Conservation (phyloP, 1,284 basidiomycete genomes). For the Hortiboletus rubellus region DNA sequence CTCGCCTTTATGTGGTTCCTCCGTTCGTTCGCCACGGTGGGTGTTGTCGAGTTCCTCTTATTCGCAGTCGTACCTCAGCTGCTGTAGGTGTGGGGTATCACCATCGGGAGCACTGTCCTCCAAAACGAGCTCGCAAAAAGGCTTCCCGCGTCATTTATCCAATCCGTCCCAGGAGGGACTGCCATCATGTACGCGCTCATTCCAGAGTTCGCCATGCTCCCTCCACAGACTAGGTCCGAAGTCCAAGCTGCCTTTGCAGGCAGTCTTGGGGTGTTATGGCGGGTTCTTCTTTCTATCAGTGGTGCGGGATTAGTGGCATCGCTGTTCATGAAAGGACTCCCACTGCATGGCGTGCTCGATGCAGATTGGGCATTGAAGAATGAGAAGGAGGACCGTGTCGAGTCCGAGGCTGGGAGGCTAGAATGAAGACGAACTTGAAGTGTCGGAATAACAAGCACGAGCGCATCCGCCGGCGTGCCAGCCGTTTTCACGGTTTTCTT, state of each 20-base stretch:
- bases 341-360: slow-evolving; percentile 1
- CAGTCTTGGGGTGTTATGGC: slow-evolving; percentile 12
- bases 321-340: slow-evolving; percentile 7
- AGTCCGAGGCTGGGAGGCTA: too few species aligned
- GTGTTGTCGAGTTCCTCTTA: neutral
- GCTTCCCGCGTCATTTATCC: slow-evolving; percentile 25
- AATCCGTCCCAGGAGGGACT: slow-evolving; percentile 7
- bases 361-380: slow-evolving; percentile 1
- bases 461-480: too few species aligned
- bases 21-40: slow-evolving; percentile 27
- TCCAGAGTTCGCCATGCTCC: slow-evolving; percentile 2
- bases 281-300: neutral
- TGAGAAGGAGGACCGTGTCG: neutral
- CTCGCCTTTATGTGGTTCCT: slow-evolving; percentile 36
- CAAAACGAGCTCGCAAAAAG: slow-evolving; percentile 31
- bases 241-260: slow-evolving; percentile 10
- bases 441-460: too few species aligned
- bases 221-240: neutral
- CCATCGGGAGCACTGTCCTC: slow-evolving; percentile 32
- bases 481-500: too few species aligned
- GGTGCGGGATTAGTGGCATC: slow-evolving; percentile 2
- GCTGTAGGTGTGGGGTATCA: slow-evolving; percentile 34
- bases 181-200: slow-evolving; percentile 12
- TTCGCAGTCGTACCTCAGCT: neutral
- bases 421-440: too few species aligned